phyloP scores from a whole-genome alignment of 345 rosid species.

The Eucalyptus pauciflora region DNA sequence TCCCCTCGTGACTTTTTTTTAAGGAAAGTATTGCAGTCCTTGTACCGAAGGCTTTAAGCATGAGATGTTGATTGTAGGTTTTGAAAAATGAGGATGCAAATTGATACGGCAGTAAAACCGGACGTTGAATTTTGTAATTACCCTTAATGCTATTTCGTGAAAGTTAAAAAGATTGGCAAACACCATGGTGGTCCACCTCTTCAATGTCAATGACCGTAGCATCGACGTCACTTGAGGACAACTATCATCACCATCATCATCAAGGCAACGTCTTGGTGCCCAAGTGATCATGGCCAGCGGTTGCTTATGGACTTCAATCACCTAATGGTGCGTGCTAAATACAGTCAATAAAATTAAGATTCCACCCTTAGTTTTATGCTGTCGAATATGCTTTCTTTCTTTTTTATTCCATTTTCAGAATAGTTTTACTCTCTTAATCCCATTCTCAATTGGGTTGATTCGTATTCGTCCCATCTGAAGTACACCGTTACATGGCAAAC shows the following conservation, averaged over 20 bases:
- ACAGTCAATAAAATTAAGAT: background rate
- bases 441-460: background rate
- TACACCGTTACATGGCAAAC: background rate
- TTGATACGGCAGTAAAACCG: background rate
- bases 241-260: background rate
- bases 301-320: background rate
- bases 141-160: background rate
- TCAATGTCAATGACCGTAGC: background rate
- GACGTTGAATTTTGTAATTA: background rate
- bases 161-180: background rate
- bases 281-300: background rate
- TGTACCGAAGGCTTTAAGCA: background rate
- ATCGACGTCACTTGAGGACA: background rate
- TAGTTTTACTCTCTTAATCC: background rate
- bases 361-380: background rate
- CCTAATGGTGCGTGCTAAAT: background rate
- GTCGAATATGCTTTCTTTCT: background rate
- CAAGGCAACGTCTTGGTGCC: background rate
- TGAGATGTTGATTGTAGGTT: background rate
- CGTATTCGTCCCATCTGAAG: background rate
- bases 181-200: background rate
- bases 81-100: background rate
- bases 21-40: background rate
- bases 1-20: background rate
- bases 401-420: background rate